A percentile compares a stretch with the other conserved stretches of the same genome.
These are phyloP conservation scores for Mrakia blollopis DNA, from an alignment of 768 basidiomycete species.

Conservation along the genomic window DNA sequence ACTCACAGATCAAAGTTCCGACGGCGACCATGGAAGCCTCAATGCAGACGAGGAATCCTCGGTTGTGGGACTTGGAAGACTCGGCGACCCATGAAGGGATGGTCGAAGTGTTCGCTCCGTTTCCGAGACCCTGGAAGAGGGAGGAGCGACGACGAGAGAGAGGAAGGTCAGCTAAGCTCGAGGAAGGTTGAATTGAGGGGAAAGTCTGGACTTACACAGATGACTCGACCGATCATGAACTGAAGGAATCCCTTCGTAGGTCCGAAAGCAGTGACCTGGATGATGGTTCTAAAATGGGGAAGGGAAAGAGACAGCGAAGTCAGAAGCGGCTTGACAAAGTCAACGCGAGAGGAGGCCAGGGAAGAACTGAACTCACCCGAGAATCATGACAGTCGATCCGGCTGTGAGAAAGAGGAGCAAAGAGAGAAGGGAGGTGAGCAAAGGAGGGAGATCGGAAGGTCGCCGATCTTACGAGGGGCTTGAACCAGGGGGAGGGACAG, in stretches of 20 bases:
- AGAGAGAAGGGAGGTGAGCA: not conserved
- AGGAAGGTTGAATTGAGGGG: too few relatives aligned
- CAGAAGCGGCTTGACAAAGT: too few relatives aligned
- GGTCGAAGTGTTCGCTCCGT: conserved; percentile 48
- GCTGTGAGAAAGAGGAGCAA: not conserved
- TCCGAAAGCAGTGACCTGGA: conserved; percentile 46
- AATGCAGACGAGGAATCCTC: conserved; percentile 50
- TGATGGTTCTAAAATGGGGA: conserved; percentile 40
- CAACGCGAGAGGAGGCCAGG: too few relatives aligned
- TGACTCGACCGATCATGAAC: conserved; percentile 45
- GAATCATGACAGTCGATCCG: conserved; percentile 12
- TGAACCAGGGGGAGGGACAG: too few relatives aligned
- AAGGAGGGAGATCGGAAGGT: too few relatives aligned
- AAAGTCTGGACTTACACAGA: not conserved
- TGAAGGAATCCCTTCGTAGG: conserved; percentile 44
- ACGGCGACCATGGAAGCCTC: conserved; percentile 49
- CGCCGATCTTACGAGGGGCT: too few relatives aligned
- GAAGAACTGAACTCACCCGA: not conserved
- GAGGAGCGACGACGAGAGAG: too few relatives aligned
- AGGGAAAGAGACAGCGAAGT: too few relatives aligned
- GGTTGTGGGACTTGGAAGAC: conserved; percentile 49
- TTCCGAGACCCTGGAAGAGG: conserved; percentile 42
- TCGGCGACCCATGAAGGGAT: conserved; percentile 52
- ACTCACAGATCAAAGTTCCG: conserved; percentile 41
- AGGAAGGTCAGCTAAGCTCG: too few relatives aligned